Base-by-base conservation (phyloP, 2,329 filamentous ascomycete genomes). In the Trichophyton rubrum region DNA sequence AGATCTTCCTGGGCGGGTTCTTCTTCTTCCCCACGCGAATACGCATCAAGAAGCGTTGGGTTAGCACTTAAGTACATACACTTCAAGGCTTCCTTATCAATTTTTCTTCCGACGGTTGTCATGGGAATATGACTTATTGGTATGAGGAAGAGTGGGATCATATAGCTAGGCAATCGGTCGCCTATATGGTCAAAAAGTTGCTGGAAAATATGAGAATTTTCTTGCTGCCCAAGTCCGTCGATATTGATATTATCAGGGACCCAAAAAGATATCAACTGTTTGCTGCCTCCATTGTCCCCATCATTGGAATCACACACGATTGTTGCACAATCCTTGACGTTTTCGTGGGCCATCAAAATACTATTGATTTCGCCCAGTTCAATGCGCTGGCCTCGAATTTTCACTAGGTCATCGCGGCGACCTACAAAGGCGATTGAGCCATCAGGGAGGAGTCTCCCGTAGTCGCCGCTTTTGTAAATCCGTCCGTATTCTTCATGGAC, bases 401-500 rank as follows among this genome's bases (percentile, higher is more conserved):
- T 95, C 60, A 93, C 78, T 71, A 95, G 89, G 62, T 87, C 87
- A 66, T 95, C 90, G 22, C 86, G 77, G 41, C 89, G 81, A 15
- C 89, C 88, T 8, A 83, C 73, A 45, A 93, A 88, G 2, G 88
- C 72, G 6, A 96, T 77, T 0, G 85, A 87, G 0, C 88, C 87
- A 68, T 95, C 87, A 0, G 84, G 78, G 7, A 96, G 80, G 74
- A 96, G 82, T 20, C 89, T 80, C 0, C 90, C 91, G 66, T 89
- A 79, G 67, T 96, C 90, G 0, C 91, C 90, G 38, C 87, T 90
- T 11, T 88, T 82, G 68, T 95, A 96, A 0, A 96, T 73, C 1
- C 84, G 82, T 1, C 90, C 90, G 69, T 84, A 87, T 0, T 70
- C 63, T 0, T 85, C 79, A 67, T 95, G 87, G 0, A 83, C 64